Evolutionary conservation across 305 asterid genomes (phyloP).

Genomic region (Caryopteris hybrid): DNA sequence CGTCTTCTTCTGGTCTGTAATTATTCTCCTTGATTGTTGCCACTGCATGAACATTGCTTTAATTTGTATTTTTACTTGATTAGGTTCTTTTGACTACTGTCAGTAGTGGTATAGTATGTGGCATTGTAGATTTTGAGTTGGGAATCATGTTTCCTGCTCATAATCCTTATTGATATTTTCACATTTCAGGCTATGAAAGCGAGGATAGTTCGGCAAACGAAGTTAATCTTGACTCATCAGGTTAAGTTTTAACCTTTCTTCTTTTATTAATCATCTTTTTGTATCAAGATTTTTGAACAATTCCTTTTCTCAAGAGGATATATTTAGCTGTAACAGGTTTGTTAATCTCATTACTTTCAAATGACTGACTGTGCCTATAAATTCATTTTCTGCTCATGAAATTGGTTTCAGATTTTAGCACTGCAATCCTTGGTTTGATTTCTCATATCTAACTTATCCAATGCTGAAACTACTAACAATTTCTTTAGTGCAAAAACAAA

Average conservation of each 20-base stretch:
- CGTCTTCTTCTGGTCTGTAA: slow-evolving; percentile 68
- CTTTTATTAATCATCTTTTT: not conserved
- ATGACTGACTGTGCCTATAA: not conserved
- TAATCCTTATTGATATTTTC: not conserved
- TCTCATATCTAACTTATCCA: not conserved
- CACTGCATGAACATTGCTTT: not conserved
- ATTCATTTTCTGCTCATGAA: not conserved
- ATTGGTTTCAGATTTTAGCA: not conserved
- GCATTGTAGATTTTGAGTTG: not conserved
- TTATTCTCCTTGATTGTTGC: slow-evolving; percentile 2
- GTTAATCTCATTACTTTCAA: not conserved
- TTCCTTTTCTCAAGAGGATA: not conserved
- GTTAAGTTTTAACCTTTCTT: slow-evolving; percentile 29
- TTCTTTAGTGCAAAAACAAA: not conserved
- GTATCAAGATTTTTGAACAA: not conserved
- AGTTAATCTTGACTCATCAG: slow-evolving; percentile 85
- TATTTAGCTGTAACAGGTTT: not conserved
- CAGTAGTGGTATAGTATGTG: not conserved
- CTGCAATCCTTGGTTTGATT: not conserved
- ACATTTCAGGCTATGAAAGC: slow-evolving; percentile 76
- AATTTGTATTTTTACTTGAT: not conserved
- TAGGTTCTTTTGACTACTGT: not conserved
- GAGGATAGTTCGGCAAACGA: slow-evolving; percentile 87
- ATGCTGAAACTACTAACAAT: not conserved
- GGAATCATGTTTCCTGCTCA: not conserved